Evolutionary conservation across 2,329 filamentous ascomycete genomes (phyloP).

Genomic region (Colletotrichum phormii): DNA sequence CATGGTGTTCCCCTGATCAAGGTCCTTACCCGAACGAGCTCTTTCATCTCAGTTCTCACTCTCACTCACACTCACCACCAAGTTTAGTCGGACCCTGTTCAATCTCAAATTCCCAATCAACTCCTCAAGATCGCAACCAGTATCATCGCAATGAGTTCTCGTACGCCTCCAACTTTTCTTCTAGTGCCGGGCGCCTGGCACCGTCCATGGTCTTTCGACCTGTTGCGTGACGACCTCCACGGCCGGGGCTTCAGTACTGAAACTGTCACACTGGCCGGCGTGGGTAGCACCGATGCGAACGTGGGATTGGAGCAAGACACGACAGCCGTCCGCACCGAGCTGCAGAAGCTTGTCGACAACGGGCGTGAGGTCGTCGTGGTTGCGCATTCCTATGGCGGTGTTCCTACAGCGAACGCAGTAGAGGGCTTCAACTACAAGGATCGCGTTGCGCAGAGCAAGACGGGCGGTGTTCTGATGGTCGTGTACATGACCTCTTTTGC

Average conservation of each 20-base stretch:
- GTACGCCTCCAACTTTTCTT: background rate
- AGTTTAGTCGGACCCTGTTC: background rate
- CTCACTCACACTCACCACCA: background rate
- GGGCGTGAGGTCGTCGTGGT: constrained; percentile 55
- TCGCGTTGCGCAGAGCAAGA: constrained; percentile 43
- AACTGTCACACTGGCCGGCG: constrained; percentile 45
- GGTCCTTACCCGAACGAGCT: background rate
- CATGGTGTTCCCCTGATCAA: background rate
- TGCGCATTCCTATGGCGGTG: constrained; percentile 56
- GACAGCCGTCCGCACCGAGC: constrained; percentile 40
- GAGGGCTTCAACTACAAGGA: constrained; percentile 48
- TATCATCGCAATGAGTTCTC: background rate
- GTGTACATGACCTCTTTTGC: constrained; percentile 50
- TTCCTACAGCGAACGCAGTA: constrained; percentile 51
- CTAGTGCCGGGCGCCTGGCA: constrained; percentile 52
- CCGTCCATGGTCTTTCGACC: constrained; percentile 43
- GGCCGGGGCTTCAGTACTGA: constrained; percentile 46
- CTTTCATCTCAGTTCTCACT: background rate
- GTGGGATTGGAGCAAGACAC: constrained; percentile 46
- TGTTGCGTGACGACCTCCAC: constrained; percentile 44
- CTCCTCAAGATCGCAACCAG: background rate
- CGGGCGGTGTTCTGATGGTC: constrained; percentile 51
- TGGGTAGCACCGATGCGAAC: constrained; percentile 43
- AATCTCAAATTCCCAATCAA: background rate
- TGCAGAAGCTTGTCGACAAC: constrained; percentile 44